Percentiles rank a stretch among this genome's conserved stretches.
phyloP scores from a whole-genome alignment of 768 basidiomycete genomes.

The Coprinellus micaceus region DNA sequence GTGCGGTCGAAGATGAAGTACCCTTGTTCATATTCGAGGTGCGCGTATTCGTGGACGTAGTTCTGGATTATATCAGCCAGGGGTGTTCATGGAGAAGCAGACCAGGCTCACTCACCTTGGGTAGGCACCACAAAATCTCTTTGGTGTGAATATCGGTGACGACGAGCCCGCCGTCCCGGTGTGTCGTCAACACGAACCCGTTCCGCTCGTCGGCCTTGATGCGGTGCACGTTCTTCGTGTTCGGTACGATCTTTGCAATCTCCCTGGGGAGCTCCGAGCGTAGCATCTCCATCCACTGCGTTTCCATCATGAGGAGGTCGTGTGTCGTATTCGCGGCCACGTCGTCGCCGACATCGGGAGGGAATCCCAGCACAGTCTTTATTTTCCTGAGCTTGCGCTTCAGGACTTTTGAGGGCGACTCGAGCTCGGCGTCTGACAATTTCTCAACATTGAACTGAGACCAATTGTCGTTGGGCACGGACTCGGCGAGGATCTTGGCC shows the following conservation, averaged over 20 bases:
- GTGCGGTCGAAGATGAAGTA: slow-evolving; percentile 67
- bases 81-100: not conserved
- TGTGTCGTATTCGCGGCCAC: no score
- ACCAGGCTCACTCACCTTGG: slow-evolving; percentile 35
- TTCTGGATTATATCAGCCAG: not conserved
- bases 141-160: slow-evolving; percentile 55
- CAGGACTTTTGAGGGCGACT: no score
- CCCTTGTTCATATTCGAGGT: slow-evolving; percentile 71
- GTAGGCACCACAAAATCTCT: slow-evolving; percentile 59
- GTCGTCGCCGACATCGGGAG: no score
- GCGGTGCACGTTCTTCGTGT: slow-evolving; percentile 49
- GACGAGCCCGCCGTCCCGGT: slow-evolving; percentile 47
- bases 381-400: no score
- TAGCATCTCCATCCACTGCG: not conserved
- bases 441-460: not conserved
- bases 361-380: no score
- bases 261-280: not conserved
- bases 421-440: not conserved
- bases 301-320: not conserved
- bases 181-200: slow-evolving; percentile 59
- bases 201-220: slow-evolving; percentile 71
- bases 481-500: not conserved
- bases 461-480: not conserved
- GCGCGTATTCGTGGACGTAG: slow-evolving; percentile 55
- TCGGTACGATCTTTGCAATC: not conserved